These are phyloP conservation scores for Friedmanniomyces endolithicus DNA, from an alignment of 495 filamentous ascomycete species.

Conservation along the genomic window DNA sequence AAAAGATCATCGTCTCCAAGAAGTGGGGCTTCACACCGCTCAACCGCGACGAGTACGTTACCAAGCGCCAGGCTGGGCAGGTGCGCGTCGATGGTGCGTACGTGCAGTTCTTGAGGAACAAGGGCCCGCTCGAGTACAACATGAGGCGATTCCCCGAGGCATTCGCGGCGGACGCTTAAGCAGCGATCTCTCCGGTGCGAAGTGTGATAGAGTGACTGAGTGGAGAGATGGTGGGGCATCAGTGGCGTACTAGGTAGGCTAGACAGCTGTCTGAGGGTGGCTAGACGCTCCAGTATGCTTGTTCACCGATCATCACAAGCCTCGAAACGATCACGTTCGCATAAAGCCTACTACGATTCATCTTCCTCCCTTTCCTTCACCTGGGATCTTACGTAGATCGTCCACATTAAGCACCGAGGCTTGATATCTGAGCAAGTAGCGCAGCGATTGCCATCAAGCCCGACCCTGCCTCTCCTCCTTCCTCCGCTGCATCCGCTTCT, in stretches of 20 bases:
- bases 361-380: too few species aligned
- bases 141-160: slow-evolving; percentile 86
- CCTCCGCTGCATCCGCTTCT: too few species aligned
- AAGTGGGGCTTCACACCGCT: slow-evolving; percentile 99
- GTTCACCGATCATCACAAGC: neutral
- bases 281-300: neutral
- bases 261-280: neutral
- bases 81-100: slow-evolving; percentile 95
- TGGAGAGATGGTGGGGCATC: neutral
- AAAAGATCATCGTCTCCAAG: slow-evolving; percentile 99
- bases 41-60: slow-evolving; percentile 88
- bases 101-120: slow-evolving; percentile 92
- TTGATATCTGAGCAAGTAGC: too few species aligned
- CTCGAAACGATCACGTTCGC: too few species aligned
- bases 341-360: too few species aligned
- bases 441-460: too few species aligned
- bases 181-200: neutral
- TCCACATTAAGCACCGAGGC: too few species aligned
- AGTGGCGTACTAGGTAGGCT: neutral
- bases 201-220: neutral
- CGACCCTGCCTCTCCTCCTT: too few species aligned
- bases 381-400: too few species aligned
- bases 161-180: slow-evolving; percentile 42
- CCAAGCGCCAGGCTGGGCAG: slow-evolving; percentile 77
- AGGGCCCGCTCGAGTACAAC: slow-evolving; percentile 75